Evolutionary conservation across 306 rosid genomes (phyloP).

Genomic region (Medicago ruthenica): DNA sequence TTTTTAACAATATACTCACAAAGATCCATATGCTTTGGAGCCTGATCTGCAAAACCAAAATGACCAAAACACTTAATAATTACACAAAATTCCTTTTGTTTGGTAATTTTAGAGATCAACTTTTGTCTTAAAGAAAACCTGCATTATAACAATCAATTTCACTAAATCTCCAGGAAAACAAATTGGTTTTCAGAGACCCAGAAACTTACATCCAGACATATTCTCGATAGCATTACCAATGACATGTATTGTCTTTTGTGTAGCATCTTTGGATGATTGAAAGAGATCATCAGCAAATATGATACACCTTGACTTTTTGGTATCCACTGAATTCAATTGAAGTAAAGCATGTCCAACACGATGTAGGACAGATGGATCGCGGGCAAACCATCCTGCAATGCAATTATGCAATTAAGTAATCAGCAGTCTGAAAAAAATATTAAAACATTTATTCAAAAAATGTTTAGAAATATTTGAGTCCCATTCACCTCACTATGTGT

Average conservation of each 20-base stretch:
- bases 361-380: conserved; percentile 71
- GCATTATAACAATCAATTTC: conserved; percentile 4
- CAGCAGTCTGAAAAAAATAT: conserved; percentile 8
- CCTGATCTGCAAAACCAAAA: conserved; percentile 65
- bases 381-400: conserved; percentile 76
- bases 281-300: conserved; percentile 86
- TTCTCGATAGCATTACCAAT: conserved; percentile 64
- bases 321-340: conserved; percentile 57
- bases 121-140: not conserved
- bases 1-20: conserved; percentile 72
- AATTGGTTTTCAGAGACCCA: conserved; percentile 23
- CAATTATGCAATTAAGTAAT: conserved; percentile 36
- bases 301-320: conserved; percentile 65
- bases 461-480: conserved; percentile 25
- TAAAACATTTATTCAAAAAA: conserved; percentile 6
- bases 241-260: conserved; percentile 58
- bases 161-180: conserved; percentile 14
- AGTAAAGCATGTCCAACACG: conserved; percentile 81
- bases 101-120: conserved; percentile 7
- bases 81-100: conserved; percentile 26
- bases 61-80: conserved; percentile 43
- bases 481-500: conserved; percentile 8
- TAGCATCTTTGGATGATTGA: conserved; percentile 70
- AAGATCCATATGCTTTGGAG: conserved; percentile 69
- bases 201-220: conserved; percentile 82